Base-by-base conservation (phyloP, 2,329 filamentous ascomycete genomes). In the Apiospora kogelbergensis region DNA sequence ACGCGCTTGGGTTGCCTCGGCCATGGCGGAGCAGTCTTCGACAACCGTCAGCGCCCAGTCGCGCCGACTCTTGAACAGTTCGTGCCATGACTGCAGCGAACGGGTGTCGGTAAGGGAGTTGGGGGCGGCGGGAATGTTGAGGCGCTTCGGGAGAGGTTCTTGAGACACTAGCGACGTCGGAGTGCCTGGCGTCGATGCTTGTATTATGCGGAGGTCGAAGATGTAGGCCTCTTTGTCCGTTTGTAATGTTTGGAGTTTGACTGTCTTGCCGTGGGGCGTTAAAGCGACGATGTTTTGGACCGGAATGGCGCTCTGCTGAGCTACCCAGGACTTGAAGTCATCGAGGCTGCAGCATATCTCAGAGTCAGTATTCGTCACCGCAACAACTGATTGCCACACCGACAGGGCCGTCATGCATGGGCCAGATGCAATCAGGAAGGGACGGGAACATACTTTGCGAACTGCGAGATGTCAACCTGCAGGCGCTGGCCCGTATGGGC, bases 401-500 rank as follows among this genome's bases (percentile, higher is more conserved):
- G 30, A 67, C 63, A 41, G 69, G 20, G 24, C 10, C 15, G 42
- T 44, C 15, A 70, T 24, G 13, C 30, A 40, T 24, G 42, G 65
- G 68, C 24, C 26, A 70, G 64, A 20, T 24, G 24, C 66, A 40
- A 24, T 66, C 48, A 57, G 26, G 48, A 57, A 57, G 30, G 53
- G 53, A n/a, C 40, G 63, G 63, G 67, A 69, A 84, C 89, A 75
- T 84, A 94, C 91, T 91, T 92, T 75, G 88, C 86, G 81, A 95
- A 92, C 78, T 90, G 88, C 72, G 90, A 86, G 74, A 91, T 89
- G 83, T 97, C 93, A 80, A 93, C 88, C 80, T 90, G 87, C 79
- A 97, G 87, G 83, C 91, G 91, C 86, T 94, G 91, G 85, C 95
- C 95, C 82, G 93, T 94, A 84, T 97, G 95, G 87, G 94, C 94